Conservation (phyloP, 78 protist genomes). For the Chrysochromulina parva region DNA sequence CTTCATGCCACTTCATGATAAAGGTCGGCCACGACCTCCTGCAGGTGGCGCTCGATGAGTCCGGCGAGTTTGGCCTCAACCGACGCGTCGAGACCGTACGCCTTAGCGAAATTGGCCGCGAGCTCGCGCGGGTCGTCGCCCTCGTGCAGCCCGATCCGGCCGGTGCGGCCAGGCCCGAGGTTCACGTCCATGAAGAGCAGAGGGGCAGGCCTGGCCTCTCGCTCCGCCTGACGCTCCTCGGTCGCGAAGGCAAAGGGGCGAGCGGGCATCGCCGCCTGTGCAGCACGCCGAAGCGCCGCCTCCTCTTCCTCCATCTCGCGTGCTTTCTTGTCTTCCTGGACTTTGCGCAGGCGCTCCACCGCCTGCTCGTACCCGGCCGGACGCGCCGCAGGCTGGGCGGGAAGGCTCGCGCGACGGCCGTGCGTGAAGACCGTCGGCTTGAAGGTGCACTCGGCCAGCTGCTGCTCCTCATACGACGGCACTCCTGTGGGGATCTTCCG, state of each 20-base stretch:
- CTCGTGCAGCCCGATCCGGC: slow-evolving; percentile 58
- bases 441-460: slow-evolving; percentile 31
- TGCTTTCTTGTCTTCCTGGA: background rate
- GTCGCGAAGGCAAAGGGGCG: no score
- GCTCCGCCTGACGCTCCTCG: no score
- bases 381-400: no score
- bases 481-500: no score
- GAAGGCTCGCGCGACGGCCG: no score
- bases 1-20: no score
- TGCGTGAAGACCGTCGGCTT: background rate
- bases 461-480: background rate
- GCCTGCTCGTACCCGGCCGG: background rate
- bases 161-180: slow-evolving; percentile 49
- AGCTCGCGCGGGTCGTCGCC: slow-evolving; percentile 23
- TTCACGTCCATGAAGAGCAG: slow-evolving; percentile 53
- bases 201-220: slow-evolving; percentile 23
- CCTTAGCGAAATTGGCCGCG: no score
- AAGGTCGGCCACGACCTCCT: no score
- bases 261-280: background rate
- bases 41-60: no score
- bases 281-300: background rate
- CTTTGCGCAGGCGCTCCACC: background rate
- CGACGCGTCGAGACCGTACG: no score
- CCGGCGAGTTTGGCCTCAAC: no score
- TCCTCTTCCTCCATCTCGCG: no score